Percentiles rank a stretch among this genome's conserved stretches.
phyloP scores from a whole-genome alignment of 2,329 filamentous ascomycete species.

The Talaromyces sp. region DNA sequence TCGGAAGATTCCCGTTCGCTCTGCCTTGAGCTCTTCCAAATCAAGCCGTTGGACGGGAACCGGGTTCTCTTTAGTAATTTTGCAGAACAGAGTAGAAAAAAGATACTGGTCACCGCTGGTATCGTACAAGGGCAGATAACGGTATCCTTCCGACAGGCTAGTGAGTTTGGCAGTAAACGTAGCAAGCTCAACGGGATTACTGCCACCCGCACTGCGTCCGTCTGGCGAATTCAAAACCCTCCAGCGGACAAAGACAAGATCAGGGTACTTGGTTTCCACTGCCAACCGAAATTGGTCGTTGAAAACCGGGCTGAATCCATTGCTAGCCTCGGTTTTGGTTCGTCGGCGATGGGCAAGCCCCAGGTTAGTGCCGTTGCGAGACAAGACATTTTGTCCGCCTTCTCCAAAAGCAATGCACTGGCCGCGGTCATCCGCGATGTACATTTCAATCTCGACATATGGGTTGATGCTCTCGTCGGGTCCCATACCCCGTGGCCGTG shows the following conservation, averaged over 20 bases:
- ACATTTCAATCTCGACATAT: constrained; percentile 92
- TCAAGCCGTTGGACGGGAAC: constrained; percentile 38
- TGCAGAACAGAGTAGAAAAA: constrained; percentile 91
- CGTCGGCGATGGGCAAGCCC: constrained; percentile 71
- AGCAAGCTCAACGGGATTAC: constrained; percentile 62
- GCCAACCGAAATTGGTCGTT: constrained; percentile 74
- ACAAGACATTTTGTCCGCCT: constrained; percentile 62
- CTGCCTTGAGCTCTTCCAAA: constrained; percentile 35
- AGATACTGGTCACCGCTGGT: constrained; percentile 86
- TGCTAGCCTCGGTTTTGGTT: constrained; percentile 76
- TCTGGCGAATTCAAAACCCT: constrained; percentile 83
- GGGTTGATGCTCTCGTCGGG: constrained; percentile 76
- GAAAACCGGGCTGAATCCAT: constrained; percentile 91
- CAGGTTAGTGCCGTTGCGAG: constrained; percentile 61
- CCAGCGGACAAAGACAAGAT: constrained; percentile 89
- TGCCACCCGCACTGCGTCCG: constrained; percentile 64
- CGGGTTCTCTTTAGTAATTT: constrained; percentile 63
- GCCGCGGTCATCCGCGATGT: constrained; percentile 86
- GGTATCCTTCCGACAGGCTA: constrained; percentile 86
- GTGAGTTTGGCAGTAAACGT: constrained; percentile 90
- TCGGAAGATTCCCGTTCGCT: constrained; percentile 38
- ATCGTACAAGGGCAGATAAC: constrained; percentile 85
- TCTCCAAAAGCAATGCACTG: constrained; percentile 65
- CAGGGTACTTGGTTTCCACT: constrained; percentile 88
- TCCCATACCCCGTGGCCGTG: constrained; percentile 71